phyloP scores from a whole-genome alignment of 495 filamentous ascomycete genomes.

The Aspergillus egyptiacus region DNA sequence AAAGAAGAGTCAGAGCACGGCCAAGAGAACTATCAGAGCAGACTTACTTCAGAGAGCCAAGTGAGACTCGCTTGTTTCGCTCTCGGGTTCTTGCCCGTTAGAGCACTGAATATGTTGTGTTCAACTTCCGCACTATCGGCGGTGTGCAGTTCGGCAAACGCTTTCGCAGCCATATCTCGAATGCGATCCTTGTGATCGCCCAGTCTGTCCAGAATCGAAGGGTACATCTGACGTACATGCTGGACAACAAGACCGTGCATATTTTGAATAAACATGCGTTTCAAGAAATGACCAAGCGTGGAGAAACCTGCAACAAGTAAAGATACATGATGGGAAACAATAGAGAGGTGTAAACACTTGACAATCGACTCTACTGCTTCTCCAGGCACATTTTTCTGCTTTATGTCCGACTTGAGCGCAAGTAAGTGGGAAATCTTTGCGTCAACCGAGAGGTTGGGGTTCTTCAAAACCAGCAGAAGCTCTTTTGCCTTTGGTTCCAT shows the following conservation, averaged over 20 bases:
- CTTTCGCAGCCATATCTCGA: slow-evolving; percentile 61
- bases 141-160: slow-evolving; percentile 65
- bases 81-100: slow-evolving; percentile 72
- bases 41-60: slow-evolving; percentile 66
- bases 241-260: slow-evolving; percentile 60
- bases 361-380: slow-evolving; percentile 64
- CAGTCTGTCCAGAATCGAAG: slow-evolving; percentile 74
- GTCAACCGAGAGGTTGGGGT: slow-evolving; percentile 60
- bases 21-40: slow-evolving; percentile 4
- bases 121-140: slow-evolving; percentile 67
- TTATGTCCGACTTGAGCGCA: slow-evolving; percentile 75
- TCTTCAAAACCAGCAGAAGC: slow-evolving; percentile 61
- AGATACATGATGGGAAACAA: slow-evolving; percentile 61
- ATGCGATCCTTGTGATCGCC: slow-evolving; percentile 84
- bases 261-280: slow-evolving; percentile 76
- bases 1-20: slow-evolving; percentile 18
- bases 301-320: slow-evolving; percentile 74
- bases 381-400: slow-evolving; percentile 79
- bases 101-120: slow-evolving; percentile 65
- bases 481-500: slow-evolving; percentile 48
- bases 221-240: slow-evolving; percentile 57
- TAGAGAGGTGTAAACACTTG: slow-evolving; percentile 62
- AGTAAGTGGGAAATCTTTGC: slow-evolving; percentile 65
- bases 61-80: slow-evolving; percentile 78
- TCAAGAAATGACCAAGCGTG: slow-evolving; percentile 75